Base-by-base conservation (phyloP, 805 yeast genomes). In the Blastobotrys americana region DNA sequence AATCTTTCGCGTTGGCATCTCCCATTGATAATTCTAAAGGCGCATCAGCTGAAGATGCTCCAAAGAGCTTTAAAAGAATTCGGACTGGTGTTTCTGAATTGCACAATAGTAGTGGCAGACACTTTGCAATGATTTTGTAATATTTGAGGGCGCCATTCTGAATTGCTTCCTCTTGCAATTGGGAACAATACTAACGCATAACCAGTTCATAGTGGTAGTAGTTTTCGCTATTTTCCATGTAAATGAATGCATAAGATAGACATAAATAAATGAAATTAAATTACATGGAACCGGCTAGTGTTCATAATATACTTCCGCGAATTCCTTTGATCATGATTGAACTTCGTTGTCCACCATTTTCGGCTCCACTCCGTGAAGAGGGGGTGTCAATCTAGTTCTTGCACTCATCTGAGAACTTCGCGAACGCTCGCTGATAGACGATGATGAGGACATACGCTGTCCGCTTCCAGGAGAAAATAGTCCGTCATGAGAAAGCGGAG, bases 1-100 rank as follows among this genome's bases (percentile, higher is more conserved):
- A 78, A 54, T 66, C 74, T 3, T 78, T 70, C 53, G 65, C 75
- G 57, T 23, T 50, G 53, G 23, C 41, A 42, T 35, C 40, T 37
- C 19, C 37, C 46, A 19, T 48, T 41, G 27, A 44, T 20, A 39
- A 43, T 21, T 41, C 38, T 39, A 18, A 42, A 40, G 49, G 46
- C 40, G 33, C 46, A 45, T 37, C 21, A 13, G 23, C 28, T 17
- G 17, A 16, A 21, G 34, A 16, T 10, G 18, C 13, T 19, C 20
- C 33, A 37, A 39, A 36, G 36, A 34, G 41, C 34, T 22, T 42
- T 23, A 50, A 48, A 21, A 53, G 59, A n/a, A 40, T 55, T 23
- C 52, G 59, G 42, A 49, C 50, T 8, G 58, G 55, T 9, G 41
- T 46, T 41, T 42, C 65, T 17, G 42, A 48, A 18, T 42, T 63